Conservation (phyloP, 768 basidiomycete genomes). For the Lactarius deliciosus region DNA sequence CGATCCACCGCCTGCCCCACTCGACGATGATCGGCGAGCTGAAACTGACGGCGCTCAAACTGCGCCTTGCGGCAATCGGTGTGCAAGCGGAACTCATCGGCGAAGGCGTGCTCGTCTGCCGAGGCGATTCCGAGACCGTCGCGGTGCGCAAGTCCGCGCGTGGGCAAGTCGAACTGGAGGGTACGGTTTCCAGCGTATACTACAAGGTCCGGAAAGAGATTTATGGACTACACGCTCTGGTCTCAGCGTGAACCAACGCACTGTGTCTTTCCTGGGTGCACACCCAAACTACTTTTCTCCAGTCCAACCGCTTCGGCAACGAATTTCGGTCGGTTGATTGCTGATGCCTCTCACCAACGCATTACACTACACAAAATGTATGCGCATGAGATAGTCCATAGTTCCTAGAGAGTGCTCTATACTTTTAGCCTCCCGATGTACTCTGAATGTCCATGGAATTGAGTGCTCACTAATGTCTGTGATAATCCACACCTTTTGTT, state of each 20-base stretch:
- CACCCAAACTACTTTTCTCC: neutral
- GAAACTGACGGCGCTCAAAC: constrained; percentile 85
- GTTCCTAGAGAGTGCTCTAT: neutral
- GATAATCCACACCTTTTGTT: too few relatives aligned
- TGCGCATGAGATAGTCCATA: neutral
- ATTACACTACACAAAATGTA: neutral
- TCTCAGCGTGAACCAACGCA: constrained; percentile 50
- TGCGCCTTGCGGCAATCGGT: constrained; percentile 68
- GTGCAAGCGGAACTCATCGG: constrained; percentile 95
- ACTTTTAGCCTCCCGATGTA: neutral
- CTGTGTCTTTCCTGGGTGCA: neutral
- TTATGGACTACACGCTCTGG: constrained; percentile 86
- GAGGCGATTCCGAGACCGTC: constrained; percentile 72
- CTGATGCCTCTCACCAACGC: neutral
- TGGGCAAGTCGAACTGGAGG: constrained; percentile 88
- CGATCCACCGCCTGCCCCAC: constrained; percentile 65
- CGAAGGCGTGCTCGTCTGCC: constrained; percentile 91
- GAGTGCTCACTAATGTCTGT: too few relatives aligned
- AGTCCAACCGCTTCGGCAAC: neutral
- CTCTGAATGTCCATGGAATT: neutral
- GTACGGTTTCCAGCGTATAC: constrained; percentile 84
- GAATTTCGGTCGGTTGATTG: neutral
- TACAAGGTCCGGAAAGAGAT: constrained; percentile 87
- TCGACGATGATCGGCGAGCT: constrained; percentile 98
- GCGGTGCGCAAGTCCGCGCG: constrained; percentile 85